Percentiles rank a stretch among this genome's conserved stretches.
Evolutionary conservation across 1,139 yeast genomes (phyloP).

Genomic region (Taiozyma sp.): DNA sequence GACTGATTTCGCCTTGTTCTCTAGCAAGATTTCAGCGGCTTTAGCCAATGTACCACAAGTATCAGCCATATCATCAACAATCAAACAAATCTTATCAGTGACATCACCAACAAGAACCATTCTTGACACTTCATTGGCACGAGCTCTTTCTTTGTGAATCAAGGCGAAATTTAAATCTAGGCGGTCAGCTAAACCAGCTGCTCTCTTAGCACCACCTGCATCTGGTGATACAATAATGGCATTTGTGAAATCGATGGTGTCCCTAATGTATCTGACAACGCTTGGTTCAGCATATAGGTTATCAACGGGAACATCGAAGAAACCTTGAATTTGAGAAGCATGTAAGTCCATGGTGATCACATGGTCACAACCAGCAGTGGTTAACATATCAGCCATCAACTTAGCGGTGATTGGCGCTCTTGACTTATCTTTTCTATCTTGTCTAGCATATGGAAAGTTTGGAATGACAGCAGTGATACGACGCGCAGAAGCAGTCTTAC

Average conservation of each 20-base stretch:
- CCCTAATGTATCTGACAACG: slow-evolving; percentile 82
- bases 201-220: slow-evolving; percentile 99
- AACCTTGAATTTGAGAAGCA: slow-evolving; percentile 97
- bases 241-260: slow-evolving; percentile 59
- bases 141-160: slow-evolving; percentile 93
- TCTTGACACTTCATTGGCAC: slow-evolving; percentile 89
- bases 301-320: slow-evolving; percentile 94
- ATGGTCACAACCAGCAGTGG: slow-evolving; percentile 95
- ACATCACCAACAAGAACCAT: slow-evolving; percentile 99
- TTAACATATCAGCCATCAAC: slow-evolving; percentile 89
- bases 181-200: slow-evolving; percentile 91
- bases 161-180: slow-evolving; percentile 91
- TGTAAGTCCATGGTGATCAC: slow-evolving; percentile 97
- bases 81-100: slow-evolving; percentile 74
- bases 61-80: slow-evolving; percentile 98
- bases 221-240: slow-evolving; percentile 93
- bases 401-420: slow-evolving; percentile 98
- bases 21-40: slow-evolving; percentile 86
- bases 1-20: slow-evolving; percentile 76
- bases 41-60: slow-evolving; percentile 96
- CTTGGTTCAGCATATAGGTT: slow-evolving; percentile 94
- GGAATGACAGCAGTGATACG: slow-evolving; percentile 94
- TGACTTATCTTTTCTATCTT: slow-evolving; percentile 92
- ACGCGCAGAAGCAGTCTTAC: slow-evolving; percentile 92
- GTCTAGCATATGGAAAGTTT: slow-evolving; percentile 95